Conservation (phyloP, 2,329 filamentous ascomycete genomes). For the Tolypocladium nubicola region DNA sequence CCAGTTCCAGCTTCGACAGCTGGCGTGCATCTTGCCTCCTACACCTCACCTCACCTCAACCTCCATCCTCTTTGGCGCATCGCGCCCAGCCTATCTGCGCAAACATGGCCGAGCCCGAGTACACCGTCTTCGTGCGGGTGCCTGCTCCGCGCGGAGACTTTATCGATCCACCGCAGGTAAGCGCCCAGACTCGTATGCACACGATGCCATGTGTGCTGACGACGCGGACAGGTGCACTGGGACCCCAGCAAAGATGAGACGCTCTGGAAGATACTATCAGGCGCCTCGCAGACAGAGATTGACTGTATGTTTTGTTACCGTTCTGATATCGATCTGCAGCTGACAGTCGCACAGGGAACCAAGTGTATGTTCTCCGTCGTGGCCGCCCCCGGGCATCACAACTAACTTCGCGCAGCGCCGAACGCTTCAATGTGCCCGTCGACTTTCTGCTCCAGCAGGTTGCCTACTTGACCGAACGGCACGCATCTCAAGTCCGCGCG, state of each 20-base stretch:
- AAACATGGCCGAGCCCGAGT: constrained; percentile 41
- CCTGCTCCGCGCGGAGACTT: constrained; percentile 83
- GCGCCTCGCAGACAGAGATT: constrained; percentile 70
- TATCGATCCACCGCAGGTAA: constrained; percentile 76
- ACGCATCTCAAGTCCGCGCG: constrained; percentile 79
- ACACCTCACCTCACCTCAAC: neutral
- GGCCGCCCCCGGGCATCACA: constrained; percentile 4
- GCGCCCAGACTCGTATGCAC: constrained; percentile 12
- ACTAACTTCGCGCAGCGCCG: constrained; percentile 42
- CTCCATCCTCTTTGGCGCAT: neutral
- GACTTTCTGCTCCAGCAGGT: constrained; percentile 88
- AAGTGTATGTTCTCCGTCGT: constrained; percentile 45
- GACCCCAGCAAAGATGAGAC: constrained; percentile 75
- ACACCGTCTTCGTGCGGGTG: constrained; percentile 79
- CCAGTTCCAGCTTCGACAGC: neutral
- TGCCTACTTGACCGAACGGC: constrained; percentile 84
- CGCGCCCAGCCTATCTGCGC: neutral
- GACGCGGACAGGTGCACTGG: constrained; percentile 63
- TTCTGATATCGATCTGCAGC: neutral
- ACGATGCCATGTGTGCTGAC: neutral
- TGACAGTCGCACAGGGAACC: constrained; percentile 49
- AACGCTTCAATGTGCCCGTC: constrained; percentile 72
- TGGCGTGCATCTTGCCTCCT: neutral
- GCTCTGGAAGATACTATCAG: constrained; percentile 83
- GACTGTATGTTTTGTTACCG: constrained; percentile 54